Percentiles rank a stretch among this genome's conserved stretches.
Evolutionary conservation across 2,329 filamentous ascomycete species (phyloP).

Genomic region (Colletotrichum lupini): DNA sequence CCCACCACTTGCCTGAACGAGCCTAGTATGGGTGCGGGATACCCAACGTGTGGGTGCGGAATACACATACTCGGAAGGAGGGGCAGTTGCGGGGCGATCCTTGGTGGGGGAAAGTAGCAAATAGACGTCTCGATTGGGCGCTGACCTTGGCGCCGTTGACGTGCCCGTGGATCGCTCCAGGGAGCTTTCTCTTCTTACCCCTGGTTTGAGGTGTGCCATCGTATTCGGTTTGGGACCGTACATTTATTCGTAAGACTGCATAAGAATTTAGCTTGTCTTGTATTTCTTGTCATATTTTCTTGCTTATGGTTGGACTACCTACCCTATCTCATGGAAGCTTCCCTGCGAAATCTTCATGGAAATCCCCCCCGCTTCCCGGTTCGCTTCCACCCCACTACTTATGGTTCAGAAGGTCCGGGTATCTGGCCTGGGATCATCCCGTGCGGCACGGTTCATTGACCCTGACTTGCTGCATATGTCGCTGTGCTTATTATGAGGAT

Average conservation of each 20-base stretch:
- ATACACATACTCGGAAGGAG: too few species aligned
- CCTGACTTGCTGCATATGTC: not conserved
- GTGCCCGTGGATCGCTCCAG: constrained; percentile 2
- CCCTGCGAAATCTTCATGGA: not conserved
- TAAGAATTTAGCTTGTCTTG: not conserved
- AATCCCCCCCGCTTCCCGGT: not conserved
- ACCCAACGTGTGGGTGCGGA: too few species aligned
- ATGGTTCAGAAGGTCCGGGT: not conserved
- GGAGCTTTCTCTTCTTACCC: not conserved
- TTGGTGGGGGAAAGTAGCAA: not conserved
- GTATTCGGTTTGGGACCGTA: not conserved
- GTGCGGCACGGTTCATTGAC: not conserved
- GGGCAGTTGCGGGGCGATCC: constrained; percentile 7
- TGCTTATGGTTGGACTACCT: not conserved
- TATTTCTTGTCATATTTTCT: too few species aligned
- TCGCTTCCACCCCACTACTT: too few species aligned
- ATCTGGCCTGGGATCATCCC: not conserved
- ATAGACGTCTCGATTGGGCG: not conserved
- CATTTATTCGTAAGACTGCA: not conserved
- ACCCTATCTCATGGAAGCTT: not conserved
- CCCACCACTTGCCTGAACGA: too few species aligned
- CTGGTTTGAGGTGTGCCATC: not conserved
- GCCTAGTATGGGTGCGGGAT: too few species aligned
- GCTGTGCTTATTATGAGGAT: not conserved
- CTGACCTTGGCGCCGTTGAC: not conserved